Conservation (phyloP, 1,139 yeast species). For the Saccharomyces pastorianus region DNA sequence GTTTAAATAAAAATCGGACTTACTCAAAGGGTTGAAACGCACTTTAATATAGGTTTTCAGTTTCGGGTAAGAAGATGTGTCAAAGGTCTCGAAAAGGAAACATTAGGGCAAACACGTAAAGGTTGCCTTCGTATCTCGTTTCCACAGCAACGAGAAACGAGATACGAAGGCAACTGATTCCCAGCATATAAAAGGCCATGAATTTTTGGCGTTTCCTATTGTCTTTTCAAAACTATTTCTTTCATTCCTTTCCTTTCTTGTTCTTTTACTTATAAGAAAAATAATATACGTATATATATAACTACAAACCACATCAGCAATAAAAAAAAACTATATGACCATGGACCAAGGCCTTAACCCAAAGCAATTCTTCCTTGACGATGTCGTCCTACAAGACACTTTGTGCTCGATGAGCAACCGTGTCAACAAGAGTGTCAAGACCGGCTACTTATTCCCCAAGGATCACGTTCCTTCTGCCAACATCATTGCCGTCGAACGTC, state of each 20-base stretch:
- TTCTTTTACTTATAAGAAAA: neutral
- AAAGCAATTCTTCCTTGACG: neutral
- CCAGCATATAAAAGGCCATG: neutral
- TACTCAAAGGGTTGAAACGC: neutral
- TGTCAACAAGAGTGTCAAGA: constrained; percentile 55
- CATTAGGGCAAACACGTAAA: neutral
- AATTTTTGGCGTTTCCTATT: neutral
- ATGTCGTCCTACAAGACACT: neutral
- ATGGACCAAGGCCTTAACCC: constrained; percentile 1
- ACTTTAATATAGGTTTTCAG: neutral
- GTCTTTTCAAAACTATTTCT: neutral
- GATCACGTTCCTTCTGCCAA: constrained; percentile 1
- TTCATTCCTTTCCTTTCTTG: neutral
- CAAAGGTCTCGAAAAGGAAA: neutral
- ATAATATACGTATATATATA: neutral
- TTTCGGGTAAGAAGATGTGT: neutral
- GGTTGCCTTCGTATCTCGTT: constrained; percentile 1
- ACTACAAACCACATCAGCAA: neutral
- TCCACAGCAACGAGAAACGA: constrained; percentile 3
- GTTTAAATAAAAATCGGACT: neutral
- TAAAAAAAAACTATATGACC: neutral
- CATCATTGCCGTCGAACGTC: neutral
- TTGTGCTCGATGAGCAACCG: constrained; percentile 21
- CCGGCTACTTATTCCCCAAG: constrained; percentile 40
- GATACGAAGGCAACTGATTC: constrained; percentile 3